Evolutionary conservation across 2,329 filamentous ascomycete species (phyloP).

Genomic region (Sarocladium oryzae): DNA sequence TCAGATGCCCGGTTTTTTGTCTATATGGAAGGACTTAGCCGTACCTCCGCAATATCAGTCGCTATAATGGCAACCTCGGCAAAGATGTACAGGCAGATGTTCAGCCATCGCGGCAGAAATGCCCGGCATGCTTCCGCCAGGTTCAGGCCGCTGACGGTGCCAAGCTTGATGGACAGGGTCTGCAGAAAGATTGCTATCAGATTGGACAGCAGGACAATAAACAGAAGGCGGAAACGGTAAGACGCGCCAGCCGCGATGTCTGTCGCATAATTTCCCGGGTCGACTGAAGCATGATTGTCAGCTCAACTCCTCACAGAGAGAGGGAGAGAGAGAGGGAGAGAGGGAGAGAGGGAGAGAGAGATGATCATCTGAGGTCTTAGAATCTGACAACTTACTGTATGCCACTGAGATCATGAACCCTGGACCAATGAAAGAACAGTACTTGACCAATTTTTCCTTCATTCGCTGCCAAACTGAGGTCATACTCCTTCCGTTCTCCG

Average conservation of each 20-base stretch:
- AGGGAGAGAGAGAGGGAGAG: too few species aligned
- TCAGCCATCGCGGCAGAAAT: constrained; percentile 60
- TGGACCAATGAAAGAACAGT: constrained; percentile 47
- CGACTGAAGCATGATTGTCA: constrained; percentile 33
- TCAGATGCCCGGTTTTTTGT: neutral
- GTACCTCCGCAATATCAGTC: constrained; percentile 59
- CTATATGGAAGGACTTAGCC: neutral
- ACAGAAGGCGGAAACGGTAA: constrained; percentile 59
- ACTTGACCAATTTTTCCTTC: constrained; percentile 8
- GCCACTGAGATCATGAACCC: constrained; percentile 59
- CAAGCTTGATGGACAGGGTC: constrained; percentile 61
- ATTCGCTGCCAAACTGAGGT: neutral
- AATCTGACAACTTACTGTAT: constrained; percentile 38
- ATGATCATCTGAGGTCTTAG: too few species aligned
- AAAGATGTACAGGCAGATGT: constrained; percentile 53
- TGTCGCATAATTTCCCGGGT: constrained; percentile 63
- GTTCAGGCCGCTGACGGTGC: constrained; percentile 62
- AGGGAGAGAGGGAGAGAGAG: too few species aligned
- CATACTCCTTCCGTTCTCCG: neutral
- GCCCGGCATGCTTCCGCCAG: constrained; percentile 60
- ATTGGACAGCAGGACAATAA: constrained; percentile 63
- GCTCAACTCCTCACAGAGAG: too few species aligned
- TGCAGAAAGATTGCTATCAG: constrained; percentile 66
- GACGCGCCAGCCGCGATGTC: constrained; percentile 62
- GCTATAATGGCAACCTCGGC: constrained; percentile 64